Evolutionary conservation across 345 rosid species (phyloP).

Genomic region (Citrus maxima): DNA sequence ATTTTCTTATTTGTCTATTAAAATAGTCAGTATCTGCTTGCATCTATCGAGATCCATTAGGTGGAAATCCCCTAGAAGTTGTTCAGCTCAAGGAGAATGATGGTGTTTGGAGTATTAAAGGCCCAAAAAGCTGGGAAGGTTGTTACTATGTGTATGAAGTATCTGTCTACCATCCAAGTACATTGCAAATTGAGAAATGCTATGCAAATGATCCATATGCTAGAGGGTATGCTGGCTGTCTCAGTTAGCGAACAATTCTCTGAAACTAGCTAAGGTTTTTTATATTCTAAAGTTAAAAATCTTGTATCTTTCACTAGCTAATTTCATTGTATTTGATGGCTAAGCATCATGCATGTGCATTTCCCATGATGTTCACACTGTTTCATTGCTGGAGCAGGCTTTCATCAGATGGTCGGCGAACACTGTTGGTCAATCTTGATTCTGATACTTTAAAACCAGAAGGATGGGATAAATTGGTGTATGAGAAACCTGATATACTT

Average conservation of each 20-base stretch:
- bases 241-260: slow-evolving; percentile 27
- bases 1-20: slow-evolving; percentile 25
- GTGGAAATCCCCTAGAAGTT: slow-evolving; percentile 48
- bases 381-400: slow-evolving; percentile 55
- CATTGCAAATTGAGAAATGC: slow-evolving; percentile 70
- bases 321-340: slow-evolving; percentile 4
- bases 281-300: slow-evolving; percentile 3
- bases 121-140: slow-evolving; percentile 77
- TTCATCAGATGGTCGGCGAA: slow-evolving; percentile 76
- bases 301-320: background rate
- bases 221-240: slow-evolving; percentile 63
- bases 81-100: slow-evolving; percentile 47
- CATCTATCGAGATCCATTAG: slow-evolving; percentile 47
- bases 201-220: slow-evolving; percentile 95
- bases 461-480: slow-evolving; percentile 74
- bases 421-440: slow-evolving; percentile 65
- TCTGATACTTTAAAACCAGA: slow-evolving; percentile 67
- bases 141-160: slow-evolving; percentile 83
- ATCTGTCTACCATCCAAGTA: slow-evolving; percentile 77
- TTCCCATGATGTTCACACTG: slow-evolving; percentile 16
- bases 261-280: slow-evolving; percentile 20
- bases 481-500: slow-evolving; percentile 55
- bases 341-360: background rate
- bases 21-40: slow-evolving; percentile 60
- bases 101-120: slow-evolving; percentile 77